Evolutionary conservation across 2,329 filamentous ascomycete species (phyloP), one percentile per base, ranked within the genome.

Genomic region (Capronia americana): DNA sequence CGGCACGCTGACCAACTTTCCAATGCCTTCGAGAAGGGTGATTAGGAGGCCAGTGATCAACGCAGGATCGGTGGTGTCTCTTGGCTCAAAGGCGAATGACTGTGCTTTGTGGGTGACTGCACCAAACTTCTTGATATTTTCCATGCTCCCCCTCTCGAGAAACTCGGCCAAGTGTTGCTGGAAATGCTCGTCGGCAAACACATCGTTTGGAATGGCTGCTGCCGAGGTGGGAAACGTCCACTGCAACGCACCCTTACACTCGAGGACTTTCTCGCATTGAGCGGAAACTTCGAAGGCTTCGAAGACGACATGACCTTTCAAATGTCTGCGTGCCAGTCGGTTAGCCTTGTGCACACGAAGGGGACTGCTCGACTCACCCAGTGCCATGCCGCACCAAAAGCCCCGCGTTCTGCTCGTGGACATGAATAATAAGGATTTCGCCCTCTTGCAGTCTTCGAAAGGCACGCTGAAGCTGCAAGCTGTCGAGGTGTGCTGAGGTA

Each of bases 211-310:
- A 2, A 89, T 72, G 0, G 80, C 77, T 0, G 85, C 83, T 0
- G 84, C 81, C 17, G 75, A 77, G 0, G 84, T 86, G 0, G 88
- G 88, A 68, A 91, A 91, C 20, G 84, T 80, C 82, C 87, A 88
- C 63, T 79, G 72, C 0, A 91, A 74, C 1, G 86, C 82, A 23
- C 84, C 75, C 0, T 85, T 75, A 0, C 81, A 80, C 11, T 56
- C 28, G 1, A 89, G 77, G 0, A 88, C 84, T 14, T 81, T 76
- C 51, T 85, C 79, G 0, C 84, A 85, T 0, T 73, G 73, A 0
- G 88, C 79, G 0, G 87, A 88, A 0, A 84, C 80, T 73, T 91
- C 88, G 63, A 90, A 90, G 0, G 80, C 80, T 73, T 91, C 88
- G 55, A 89, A 84, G 63, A 86, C 20, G 70, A 83, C 68, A 70